Evolutionary conservation across 2,329 filamentous ascomycete species (phyloP).

Genomic region (Paraphoma sp.): DNA sequence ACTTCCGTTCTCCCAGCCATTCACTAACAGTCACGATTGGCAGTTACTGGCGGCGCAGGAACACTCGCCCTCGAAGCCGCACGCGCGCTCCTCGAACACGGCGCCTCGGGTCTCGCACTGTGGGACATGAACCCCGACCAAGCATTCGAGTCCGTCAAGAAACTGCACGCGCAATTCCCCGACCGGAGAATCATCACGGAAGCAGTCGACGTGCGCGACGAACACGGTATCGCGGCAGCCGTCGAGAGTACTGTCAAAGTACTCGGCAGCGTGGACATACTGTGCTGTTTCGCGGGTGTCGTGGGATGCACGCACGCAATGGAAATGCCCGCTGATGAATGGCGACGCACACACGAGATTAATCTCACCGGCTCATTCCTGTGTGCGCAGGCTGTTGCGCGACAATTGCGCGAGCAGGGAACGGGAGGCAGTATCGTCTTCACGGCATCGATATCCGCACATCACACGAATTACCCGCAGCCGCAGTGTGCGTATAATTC

Average conservation of each 20-base stretch:
- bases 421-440: constrained; percentile 69
- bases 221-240: constrained; percentile 52
- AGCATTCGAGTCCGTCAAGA: constrained; percentile 51
- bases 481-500: constrained; percentile 76
- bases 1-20: too few relatives aligned
- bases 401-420: constrained; percentile 46
- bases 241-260: constrained; percentile 46
- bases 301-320: constrained; percentile 68
- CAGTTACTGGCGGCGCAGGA: constrained; percentile 71
- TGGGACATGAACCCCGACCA: constrained; percentile 63
- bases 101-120: constrained; percentile 64
- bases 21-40: background rate
- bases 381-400: constrained; percentile 69
- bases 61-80: constrained; percentile 66
- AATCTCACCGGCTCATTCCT: constrained; percentile 76
- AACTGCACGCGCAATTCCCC: constrained; percentile 63
- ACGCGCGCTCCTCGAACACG: constrained; percentile 72
- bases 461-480: constrained; percentile 74
- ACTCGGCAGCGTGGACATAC: constrained; percentile 61
- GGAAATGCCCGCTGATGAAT: constrained; percentile 65
- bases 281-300: constrained; percentile 72
- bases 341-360: constrained; percentile 70
- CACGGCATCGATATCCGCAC: constrained; percentile 71
- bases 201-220: constrained; percentile 66
- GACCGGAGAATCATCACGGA: constrained; percentile 57